A percentile compares a stretch with the other conserved stretches of the same genome.
phyloP scores from a whole-genome alignment of 78 protist species.

The Planoprotostelium fungivorum region DNA sequence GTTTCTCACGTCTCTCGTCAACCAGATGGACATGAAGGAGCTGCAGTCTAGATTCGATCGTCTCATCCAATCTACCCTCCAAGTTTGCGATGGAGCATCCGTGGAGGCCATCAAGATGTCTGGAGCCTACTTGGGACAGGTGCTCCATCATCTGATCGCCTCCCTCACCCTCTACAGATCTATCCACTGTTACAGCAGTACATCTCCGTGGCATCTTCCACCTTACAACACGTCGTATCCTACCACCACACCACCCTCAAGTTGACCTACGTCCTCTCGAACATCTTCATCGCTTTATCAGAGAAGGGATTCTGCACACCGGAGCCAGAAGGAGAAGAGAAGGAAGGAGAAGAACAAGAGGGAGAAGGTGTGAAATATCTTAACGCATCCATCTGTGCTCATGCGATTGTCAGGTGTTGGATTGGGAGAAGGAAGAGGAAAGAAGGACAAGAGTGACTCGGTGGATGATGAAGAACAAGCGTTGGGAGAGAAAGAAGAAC shows the following conservation, averaged over 20 bases:
- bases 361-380: constrained; percentile 21
- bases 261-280: constrained; percentile 26
- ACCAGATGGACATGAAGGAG: neutral
- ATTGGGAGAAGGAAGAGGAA: constrained; percentile 84
- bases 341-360: constrained; percentile 12
- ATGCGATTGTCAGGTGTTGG: constrained; percentile 76
- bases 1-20: neutral
- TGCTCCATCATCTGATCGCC: neutral
- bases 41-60: neutral
- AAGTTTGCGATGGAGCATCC: neutral
- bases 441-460: constrained; percentile 71
- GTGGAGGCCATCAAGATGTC: neutral
- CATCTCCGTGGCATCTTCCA: constrained; percentile 15
- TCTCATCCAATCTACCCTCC: neutral
- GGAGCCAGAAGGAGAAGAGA: constrained; percentile 16
- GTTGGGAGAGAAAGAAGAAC: constrained; percentile 40
- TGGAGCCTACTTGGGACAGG: neutral
- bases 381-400: neutral
- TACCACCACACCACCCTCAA: constrained; percentile 40
- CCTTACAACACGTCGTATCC: neutral
- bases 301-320: constrained; percentile 71
- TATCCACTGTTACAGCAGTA: constrained; percentile 39
- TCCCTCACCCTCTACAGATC: neutral
- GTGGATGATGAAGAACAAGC: constrained; percentile 40
- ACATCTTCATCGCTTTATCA: constrained; percentile 40